Conservation (phyloP, 2,329 filamentous ascomycete species). For the Colletotrichum nymphaeae region DNA sequence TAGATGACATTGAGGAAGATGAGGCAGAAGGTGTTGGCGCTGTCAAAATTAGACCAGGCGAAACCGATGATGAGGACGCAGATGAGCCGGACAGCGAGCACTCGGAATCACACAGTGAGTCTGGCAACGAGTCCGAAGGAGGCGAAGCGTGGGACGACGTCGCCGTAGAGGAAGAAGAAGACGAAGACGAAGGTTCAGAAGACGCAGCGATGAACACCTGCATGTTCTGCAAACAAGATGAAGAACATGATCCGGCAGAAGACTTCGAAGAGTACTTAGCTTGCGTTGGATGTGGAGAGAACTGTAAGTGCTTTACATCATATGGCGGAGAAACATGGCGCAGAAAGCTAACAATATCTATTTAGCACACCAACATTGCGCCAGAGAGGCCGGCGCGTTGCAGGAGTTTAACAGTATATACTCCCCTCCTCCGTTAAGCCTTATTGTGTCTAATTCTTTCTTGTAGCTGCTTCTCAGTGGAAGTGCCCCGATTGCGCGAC, state of each 20-base stretch:
- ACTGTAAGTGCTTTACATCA: conserved; percentile 71
- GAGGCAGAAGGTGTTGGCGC: conserved; percentile 67
- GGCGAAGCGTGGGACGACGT: conserved; percentile 71
- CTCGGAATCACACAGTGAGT: conserved; percentile 59
- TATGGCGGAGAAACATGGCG: background rate
- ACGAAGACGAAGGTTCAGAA: conserved; percentile 66
- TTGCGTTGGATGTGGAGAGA: conserved; percentile 83
- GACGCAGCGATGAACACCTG: conserved; percentile 57
- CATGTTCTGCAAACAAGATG: conserved; percentile 85
- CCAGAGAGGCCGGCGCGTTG: conserved; percentile 73
- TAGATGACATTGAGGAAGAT: conserved; percentile 40
- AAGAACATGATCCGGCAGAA: conserved; percentile 84
- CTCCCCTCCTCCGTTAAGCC: conserved; percentile 8
- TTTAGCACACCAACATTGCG: conserved; percentile 93
- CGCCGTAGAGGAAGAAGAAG: conserved; percentile 65
- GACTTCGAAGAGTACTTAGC: conserved; percentile 84
- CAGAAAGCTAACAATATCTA: conserved; percentile 51
- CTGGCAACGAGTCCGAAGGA: conserved; percentile 65
- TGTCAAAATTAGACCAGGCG: conserved; percentile 66
- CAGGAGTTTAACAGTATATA: conserved; percentile 60
- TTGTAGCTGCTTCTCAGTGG: conserved; percentile 57
- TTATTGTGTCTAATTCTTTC: background rate
- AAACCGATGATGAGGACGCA: conserved; percentile 58
- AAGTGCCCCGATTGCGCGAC: conserved; percentile 61
- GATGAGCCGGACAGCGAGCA: conserved; percentile 54